Conservation (phyloP, 2,329 filamentous ascomycete genomes). For the Claviceps digitariae region DNA sequence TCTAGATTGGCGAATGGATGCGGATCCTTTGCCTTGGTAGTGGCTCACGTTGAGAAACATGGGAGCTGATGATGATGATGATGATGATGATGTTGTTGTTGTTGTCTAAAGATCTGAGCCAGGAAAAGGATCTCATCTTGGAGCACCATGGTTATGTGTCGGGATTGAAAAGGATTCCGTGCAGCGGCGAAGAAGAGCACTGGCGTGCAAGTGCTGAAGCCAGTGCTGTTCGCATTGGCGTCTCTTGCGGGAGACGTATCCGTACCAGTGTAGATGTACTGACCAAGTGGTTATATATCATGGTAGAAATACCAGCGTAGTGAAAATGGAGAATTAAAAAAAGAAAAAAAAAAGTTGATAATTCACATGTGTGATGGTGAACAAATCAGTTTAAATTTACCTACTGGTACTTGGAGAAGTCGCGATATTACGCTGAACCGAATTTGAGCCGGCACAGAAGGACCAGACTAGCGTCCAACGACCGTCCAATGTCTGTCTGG, state of each 20-base stretch:
- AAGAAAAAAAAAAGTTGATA: neutral
- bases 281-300: slow-evolving; percentile 16
- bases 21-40: slow-evolving; percentile 1
- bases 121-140: slow-evolving; percentile 1
- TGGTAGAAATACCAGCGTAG: slow-evolving; percentile 8
- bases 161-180: slow-evolving; percentile 3
- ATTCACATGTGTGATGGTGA: neutral
- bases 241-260: slow-evolving; percentile 4
- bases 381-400: no score
- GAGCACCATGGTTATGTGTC: slow-evolving; percentile 6
- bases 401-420: no score
- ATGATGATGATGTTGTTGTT: neutral
- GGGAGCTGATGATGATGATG: slow-evolving; percentile 4
- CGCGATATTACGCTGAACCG: neutral
- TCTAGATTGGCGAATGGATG: slow-evolving; percentile 10
- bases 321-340: slow-evolving; percentile 6
- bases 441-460: neutral
- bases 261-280: slow-evolving; percentile 9
- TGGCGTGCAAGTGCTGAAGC: slow-evolving; percentile 6
- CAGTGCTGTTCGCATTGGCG: slow-evolving; percentile 14
- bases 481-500: no score
- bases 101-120: neutral
- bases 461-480: neutral
- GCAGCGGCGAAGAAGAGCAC: neutral
- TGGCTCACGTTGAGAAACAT: slow-evolving; percentile 8